Base-by-base conservation (phyloP, 345 rosid genomes). In the Aethionema arabicum region DNA sequence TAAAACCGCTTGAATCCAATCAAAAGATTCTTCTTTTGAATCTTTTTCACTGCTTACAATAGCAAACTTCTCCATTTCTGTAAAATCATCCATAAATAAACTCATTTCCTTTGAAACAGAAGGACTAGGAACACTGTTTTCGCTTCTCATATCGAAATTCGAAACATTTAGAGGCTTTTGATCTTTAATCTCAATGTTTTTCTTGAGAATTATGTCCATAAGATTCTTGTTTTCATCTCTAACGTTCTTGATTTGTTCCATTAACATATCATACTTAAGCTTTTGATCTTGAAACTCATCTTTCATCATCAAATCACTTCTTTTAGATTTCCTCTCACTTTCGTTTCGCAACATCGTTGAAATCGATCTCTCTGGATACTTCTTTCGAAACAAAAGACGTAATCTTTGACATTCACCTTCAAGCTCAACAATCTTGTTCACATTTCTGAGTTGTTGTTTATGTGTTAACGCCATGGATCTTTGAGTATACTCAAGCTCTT, bases 1-100 rank as follows among this genome's bases (percentile, higher is more conserved):
- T 71, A 93, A 63, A 47, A 90, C 96, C 45, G 74, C 95, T 80
- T 90, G 97, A 72, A 93, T 91, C 99, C 99, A 93, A 53, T 87
- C 92, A 38, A 84, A 90, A 52, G 88, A 69, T 51, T 64, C 61
- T 35, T 74, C 82, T 15, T 65, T 43, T 13, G 80, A 54, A 58
- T 73, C 59, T 48, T 59, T 50, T 59, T 74, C 84, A 14, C 48
- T 52, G 55, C 89, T 82, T 50, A 92, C 87, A 46, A 90, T 71
- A 29, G 95, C 95, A 62, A 90, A 66, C 66, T 78, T 85, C 75
- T 93, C 97, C 90, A 85, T 83, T 80, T 86, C 97, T 6, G 68
- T 80, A 66, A 84, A 81, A 68, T 90, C 91, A 48, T 81, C 83
- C 90, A 88, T 86, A 11, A 65, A 64, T 47, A 86, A 63, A 72